phyloP scores from a whole-genome alignment of 2,329 filamentous ascomycete genomes.

The Cadophora gregata region DNA sequence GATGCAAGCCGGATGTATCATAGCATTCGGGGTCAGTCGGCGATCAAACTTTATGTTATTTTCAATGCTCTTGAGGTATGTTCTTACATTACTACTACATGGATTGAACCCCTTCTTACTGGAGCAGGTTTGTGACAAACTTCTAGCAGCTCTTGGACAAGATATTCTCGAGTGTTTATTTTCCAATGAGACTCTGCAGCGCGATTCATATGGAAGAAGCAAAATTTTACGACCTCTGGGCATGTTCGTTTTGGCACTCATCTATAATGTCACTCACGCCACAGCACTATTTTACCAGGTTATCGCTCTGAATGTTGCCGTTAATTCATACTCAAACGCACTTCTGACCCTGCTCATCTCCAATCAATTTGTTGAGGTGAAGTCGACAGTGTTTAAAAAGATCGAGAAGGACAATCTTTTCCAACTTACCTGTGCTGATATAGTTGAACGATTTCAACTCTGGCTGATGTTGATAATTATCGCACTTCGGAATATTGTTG shows the following conservation, averaged over 20 bases:
- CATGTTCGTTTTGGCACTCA: constrained; percentile 86
- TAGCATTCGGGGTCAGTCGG: constrained; percentile 92
- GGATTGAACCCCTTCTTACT: constrained; percentile 63
- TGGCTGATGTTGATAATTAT: constrained; percentile 99
- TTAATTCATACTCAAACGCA: constrained; percentile 98
- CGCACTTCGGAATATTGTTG: constrained; percentile 92
- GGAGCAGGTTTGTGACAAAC: constrained; percentile 84
- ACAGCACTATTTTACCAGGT: constrained; percentile 95
- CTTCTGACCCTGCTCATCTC: constrained; percentile 90
- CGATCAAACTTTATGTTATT: constrained; percentile 98
- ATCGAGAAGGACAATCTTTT: constrained; percentile 98
- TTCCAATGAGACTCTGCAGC: constrained; percentile 88
- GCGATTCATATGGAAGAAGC: constrained; percentile 85
- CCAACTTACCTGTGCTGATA: constrained; percentile 93
- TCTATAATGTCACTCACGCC: constrained; percentile 88
- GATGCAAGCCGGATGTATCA: constrained; percentile 99
- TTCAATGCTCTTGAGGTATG: constrained; percentile 91
- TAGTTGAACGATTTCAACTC: constrained; percentile 95
- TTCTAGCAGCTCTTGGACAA: constrained; percentile 90
- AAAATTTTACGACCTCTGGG: constrained; percentile 88
- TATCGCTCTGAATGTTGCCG: constrained; percentile 95
- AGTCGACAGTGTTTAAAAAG: constrained; percentile 97
- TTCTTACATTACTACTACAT: neutral
- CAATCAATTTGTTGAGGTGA: constrained; percentile 99
- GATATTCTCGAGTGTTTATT: constrained; percentile 97